Evolutionary conservation across 2,329 filamentous ascomycete species (phyloP).

Genomic region (Penicillium oxalicum): DNA sequence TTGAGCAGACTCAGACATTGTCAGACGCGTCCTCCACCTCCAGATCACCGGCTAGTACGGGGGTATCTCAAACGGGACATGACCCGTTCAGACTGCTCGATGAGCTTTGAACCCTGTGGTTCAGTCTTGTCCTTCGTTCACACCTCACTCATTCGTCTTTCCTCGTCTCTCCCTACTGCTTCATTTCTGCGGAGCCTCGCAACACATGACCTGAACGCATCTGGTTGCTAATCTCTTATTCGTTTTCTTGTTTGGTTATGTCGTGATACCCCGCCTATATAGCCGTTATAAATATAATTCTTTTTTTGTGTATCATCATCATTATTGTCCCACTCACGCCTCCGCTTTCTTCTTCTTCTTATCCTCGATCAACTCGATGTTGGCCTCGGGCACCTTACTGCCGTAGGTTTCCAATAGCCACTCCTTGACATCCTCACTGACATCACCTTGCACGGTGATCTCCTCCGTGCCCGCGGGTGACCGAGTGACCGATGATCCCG

Average conservation of each 20-base stretch:
- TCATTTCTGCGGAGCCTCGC: too few species aligned
- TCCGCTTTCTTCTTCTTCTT: constrained; percentile 75
- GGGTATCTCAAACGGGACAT: constrained; percentile 11
- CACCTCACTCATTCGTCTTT: neutral
- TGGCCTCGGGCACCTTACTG: constrained; percentile 84
- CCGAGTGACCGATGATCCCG: constrained; percentile 87
- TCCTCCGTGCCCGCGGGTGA: constrained; percentile 80
- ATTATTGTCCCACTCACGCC: neutral
- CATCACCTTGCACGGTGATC: constrained; percentile 95
- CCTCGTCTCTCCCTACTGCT: neutral
- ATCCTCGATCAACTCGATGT: constrained; percentile 90
- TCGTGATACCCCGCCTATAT: constrained; percentile 21
- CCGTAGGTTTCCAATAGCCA: constrained; percentile 80
- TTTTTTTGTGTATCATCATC: constrained; percentile 12
- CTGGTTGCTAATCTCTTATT: constrained; percentile 7
- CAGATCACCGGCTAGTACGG: neutral
- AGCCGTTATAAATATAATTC: constrained; percentile 3
- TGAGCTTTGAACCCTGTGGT: constrained; percentile 21
- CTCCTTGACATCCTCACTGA: constrained; percentile 90
- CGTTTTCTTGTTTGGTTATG: constrained; percentile 12
- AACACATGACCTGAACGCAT: too few species aligned
- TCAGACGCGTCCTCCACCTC: constrained; percentile 2
- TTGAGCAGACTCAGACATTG: constrained; percentile 3
- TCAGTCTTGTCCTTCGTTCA: neutral
- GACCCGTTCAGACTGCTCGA: constrained; percentile 27